phyloP scores from a whole-genome alignment of 768 basidiomycete genomes.

The Exsudoporus frostii region DNA sequence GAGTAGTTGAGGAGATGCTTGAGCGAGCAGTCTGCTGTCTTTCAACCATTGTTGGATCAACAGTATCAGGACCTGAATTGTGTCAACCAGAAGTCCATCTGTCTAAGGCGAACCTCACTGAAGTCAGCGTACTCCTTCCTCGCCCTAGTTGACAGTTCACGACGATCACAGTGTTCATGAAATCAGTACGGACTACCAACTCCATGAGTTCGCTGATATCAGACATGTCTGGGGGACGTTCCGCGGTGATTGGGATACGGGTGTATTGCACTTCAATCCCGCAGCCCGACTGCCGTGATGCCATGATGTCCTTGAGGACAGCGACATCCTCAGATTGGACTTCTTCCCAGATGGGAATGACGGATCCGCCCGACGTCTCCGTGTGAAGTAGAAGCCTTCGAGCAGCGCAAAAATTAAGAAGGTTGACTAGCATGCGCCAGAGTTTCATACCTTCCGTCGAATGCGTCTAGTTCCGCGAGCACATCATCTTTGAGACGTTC shows the following conservation, averaged over 20 bases:
- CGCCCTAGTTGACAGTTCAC: conserved; percentile 95
- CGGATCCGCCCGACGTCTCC: conserved; percentile 81
- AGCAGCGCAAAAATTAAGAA: not conserved
- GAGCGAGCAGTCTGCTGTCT: conserved; percentile 26
- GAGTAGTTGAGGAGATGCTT: conserved; percentile 29
- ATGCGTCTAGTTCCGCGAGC: conserved; percentile 72
- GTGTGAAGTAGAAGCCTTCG: conserved; percentile 81
- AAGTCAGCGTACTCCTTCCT: conserved; percentile 88
- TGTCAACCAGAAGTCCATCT: not conserved
- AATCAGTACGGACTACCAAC: conserved; percentile 65
- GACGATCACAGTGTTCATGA: conserved; percentile 75
- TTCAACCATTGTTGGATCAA: conserved; percentile 84
- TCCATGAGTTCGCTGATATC: conserved; percentile 78
- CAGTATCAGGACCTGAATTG: conserved; percentile 65
- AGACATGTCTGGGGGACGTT: conserved; percentile 71
- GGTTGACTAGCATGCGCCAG: not conserved
- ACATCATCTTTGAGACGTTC: conserved; percentile 89
- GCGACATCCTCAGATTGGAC: conserved; percentile 67
- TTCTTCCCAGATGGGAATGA: conserved; percentile 95
- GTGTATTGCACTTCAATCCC: conserved; percentile 71
- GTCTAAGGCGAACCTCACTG: conserved; percentile 44
- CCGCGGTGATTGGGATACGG: conserved; percentile 92
- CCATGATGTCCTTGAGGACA: conserved; percentile 89
- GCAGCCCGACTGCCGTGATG: conserved; percentile 39
- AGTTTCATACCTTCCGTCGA: conserved; percentile 71